A percentile compares a stretch with the other conserved stretches of the same genome.
phyloP scores from a whole-genome alignment of 306 rosid genomes.

The Cucurbita pepo region DNA sequence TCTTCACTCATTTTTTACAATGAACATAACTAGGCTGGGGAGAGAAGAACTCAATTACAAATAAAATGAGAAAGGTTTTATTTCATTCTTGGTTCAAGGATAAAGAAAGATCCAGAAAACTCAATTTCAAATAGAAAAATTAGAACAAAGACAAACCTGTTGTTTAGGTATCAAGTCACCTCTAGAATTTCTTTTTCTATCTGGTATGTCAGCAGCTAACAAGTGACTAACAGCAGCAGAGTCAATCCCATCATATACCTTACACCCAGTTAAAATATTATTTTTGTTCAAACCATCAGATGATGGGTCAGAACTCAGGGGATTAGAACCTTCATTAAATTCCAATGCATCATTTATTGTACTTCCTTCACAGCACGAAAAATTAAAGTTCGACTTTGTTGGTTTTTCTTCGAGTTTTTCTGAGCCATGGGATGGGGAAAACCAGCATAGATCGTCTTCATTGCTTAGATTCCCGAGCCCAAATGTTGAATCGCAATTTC shows the following conservation, averaged over 20 bases:
- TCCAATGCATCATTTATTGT: conserved; percentile 28
- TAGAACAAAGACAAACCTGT: conserved; percentile 27
- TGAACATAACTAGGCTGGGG: not conserved
- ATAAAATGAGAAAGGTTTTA: not conserved
- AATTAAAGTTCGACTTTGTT: conserved; percentile 36
- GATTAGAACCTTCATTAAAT: conserved; percentile 19
- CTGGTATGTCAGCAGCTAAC: conserved; percentile 19
- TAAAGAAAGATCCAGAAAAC: not conserved
- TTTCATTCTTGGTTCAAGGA: not conserved
- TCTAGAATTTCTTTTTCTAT: conserved; percentile 15
- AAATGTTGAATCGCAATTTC: conserved; percentile 61
- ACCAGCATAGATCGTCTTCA: conserved; percentile 62
- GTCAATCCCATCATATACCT: conserved; percentile 13
- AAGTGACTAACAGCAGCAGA: conserved; percentile 16
- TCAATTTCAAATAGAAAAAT: not conserved
- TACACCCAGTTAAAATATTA: conserved; percentile 11
- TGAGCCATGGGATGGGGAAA: conserved; percentile 39
- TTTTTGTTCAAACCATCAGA: conserved; percentile 17
- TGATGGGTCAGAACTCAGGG: conserved; percentile 15
- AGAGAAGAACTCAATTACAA: not conserved
- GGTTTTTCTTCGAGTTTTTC: conserved; percentile 38
- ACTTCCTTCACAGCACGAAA: conserved; percentile 33
- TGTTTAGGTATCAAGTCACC: conserved; percentile 20
- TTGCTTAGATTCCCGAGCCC: conserved; percentile 46
- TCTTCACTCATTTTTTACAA: not conserved